Evolutionary conservation across 179 eudicot genomes (phyloP).

Genomic region (Silene noctiflora): DNA sequence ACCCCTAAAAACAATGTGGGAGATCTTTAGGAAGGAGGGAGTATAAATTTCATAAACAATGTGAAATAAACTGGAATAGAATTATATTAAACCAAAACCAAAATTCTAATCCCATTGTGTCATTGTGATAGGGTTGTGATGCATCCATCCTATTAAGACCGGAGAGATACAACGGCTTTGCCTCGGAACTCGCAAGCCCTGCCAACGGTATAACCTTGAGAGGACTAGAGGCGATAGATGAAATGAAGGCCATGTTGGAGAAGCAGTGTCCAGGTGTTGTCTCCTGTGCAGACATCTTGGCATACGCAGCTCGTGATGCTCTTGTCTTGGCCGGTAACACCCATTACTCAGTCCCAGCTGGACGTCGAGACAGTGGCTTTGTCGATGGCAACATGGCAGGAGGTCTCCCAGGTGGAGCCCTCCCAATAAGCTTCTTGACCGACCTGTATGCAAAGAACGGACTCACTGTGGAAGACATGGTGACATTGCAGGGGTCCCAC

Average conservation of each 20-base stretch:
- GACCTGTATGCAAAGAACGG: slow-evolving; percentile 2
- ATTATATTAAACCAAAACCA: too few relatives aligned
- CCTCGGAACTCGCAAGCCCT: slow-evolving; percentile 19
- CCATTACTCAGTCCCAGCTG: slow-evolving; percentile 19
- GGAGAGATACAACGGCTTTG: slow-evolving; percentile 15
- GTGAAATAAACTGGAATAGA: too few relatives aligned
- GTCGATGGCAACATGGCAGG: slow-evolving; percentile 9
- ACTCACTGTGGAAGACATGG: slow-evolving; percentile 18
- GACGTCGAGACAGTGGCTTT: slow-evolving; percentile 18
- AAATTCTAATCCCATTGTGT: background rate
- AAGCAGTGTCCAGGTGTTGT: slow-evolving; percentile 27
- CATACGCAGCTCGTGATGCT: slow-evolving; percentile 24
- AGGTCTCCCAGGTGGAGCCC: background rate
- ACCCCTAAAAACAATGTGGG: too few relatives aligned
- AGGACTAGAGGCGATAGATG: slow-evolving; percentile 20
- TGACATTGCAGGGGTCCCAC: slow-evolving; percentile 25
- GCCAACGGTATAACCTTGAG: slow-evolving; percentile 17
- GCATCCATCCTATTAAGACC: slow-evolving; percentile 21
- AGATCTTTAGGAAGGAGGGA: too few relatives aligned
- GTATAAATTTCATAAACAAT: too few relatives aligned
- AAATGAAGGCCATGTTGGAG: slow-evolving; percentile 19
- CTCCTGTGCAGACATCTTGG: slow-evolving; percentile 22
- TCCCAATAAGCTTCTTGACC: background rate
- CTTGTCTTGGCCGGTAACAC: slow-evolving; percentile 22
- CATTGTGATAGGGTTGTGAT: slow-evolving; percentile 25